These are phyloP conservation scores for Botryobasidium botryosum DNA, from an alignment of 768 basidiomycete genomes.

Conservation along the genomic window DNA sequence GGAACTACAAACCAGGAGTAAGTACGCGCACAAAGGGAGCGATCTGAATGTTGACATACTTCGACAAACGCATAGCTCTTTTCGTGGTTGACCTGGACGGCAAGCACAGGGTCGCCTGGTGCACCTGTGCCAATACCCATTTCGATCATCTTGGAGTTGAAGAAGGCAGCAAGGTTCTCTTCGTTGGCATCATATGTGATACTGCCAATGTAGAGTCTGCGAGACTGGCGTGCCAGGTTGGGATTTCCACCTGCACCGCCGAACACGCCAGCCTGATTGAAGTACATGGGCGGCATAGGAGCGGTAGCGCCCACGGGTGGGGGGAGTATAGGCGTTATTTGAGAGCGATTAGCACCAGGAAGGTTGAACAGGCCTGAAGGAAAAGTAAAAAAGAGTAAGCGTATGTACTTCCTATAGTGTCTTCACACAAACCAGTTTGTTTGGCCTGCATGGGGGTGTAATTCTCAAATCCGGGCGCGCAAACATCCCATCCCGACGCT, in stretches of 20 bases:
- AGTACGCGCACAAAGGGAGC: neutral
- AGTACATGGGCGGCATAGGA: constrained; percentile 36
- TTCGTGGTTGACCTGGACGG: constrained; percentile 93
- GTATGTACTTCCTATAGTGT: neutral
- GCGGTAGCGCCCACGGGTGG: constrained; percentile 50
- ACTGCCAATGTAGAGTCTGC: constrained; percentile 91
- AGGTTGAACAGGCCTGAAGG: constrained; percentile 79
- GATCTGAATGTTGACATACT: constrained; percentile 28
- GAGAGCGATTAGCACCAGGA: constrained; percentile 84
- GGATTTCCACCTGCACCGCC: constrained; percentile 80
- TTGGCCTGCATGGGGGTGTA: constrained; percentile 96
- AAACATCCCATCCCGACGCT: constrained; percentile 91
- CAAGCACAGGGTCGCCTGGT: constrained; percentile 78
- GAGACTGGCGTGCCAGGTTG: constrained; percentile 82
- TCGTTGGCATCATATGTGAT: constrained; percentile 92
- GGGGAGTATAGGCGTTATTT: constrained; percentile 55
- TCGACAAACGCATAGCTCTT: constrained; percentile 99
- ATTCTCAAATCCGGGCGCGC: constrained; percentile 88
- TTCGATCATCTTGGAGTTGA: constrained; percentile 92
- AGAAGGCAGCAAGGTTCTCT: constrained; percentile 79
- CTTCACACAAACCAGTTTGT: constrained; percentile 55
- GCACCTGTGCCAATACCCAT: constrained; percentile 72
- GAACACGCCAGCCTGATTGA: constrained; percentile 45
- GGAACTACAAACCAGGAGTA: constrained; percentile 45
- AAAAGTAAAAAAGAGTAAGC: constrained; percentile 11